Evolutionary conservation across 2,329 filamentous ascomycete genomes (phyloP).

Genomic region (Venturia asperata): DNA sequence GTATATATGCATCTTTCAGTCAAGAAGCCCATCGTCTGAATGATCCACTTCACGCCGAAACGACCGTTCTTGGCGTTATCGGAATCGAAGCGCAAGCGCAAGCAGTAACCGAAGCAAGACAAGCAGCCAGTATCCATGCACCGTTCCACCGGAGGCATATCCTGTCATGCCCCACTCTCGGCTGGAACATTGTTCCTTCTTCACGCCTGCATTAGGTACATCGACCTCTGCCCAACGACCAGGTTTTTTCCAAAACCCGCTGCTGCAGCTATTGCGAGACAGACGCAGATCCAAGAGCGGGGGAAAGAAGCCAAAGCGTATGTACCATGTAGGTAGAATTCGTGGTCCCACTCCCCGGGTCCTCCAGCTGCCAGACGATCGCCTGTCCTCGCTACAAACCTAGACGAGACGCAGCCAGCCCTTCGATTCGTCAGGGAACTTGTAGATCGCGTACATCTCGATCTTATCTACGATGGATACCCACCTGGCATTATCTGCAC

Average conservation of each 20-base stretch:
- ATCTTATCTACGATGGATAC: background rate
- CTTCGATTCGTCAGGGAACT: background rate
- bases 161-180: background rate
- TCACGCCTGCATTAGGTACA: background rate
- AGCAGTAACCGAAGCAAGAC: background rate
- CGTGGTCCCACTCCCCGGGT: background rate
- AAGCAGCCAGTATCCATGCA: background rate
- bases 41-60: too few relatives aligned
- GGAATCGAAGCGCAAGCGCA: background rate
- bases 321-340: too few relatives aligned
- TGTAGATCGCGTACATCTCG: background rate
- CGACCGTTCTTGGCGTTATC: too few relatives aligned
- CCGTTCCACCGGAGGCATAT: background rate
- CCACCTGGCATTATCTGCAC: too few relatives aligned
- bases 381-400: too few relatives aligned
- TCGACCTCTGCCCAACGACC: background rate
- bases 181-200: background rate
- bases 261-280: background rate
- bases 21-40: too few relatives aligned
- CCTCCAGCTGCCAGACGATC: background rate
- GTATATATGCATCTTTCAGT: too few relatives aligned
- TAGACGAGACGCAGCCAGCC: too few relatives aligned
- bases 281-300: background rate
- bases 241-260: background rate
- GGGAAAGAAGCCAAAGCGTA: background rate